phyloP scores from a whole-genome alignment of 2,329 filamentous ascomycete genomes.

The Pseudogymnoascus sp. region DNA sequence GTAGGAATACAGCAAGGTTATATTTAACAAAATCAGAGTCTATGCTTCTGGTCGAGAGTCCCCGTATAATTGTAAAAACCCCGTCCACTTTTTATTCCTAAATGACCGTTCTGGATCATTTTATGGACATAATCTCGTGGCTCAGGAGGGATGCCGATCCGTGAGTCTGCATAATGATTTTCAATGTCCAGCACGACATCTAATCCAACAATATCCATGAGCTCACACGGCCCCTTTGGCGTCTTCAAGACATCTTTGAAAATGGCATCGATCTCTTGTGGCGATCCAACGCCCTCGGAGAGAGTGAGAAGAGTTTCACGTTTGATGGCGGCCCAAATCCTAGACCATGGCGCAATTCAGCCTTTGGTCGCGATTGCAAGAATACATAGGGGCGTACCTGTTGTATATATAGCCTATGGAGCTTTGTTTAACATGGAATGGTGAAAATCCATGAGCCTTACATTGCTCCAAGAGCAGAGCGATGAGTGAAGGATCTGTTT shows the following conservation, averaged over 20 bases:
- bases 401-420: constrained; percentile 35
- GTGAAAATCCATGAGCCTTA: constrained; percentile 29
- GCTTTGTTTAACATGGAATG: constrained; percentile 29
- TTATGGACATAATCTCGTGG: constrained; percentile 25
- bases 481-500: constrained; percentile 26
- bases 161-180: constrained; percentile 29
- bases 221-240: constrained; percentile 30
- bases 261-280: constrained; percentile 31
- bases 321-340: constrained; percentile 35
- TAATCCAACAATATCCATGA: constrained; percentile 32
- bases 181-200: constrained; percentile 32
- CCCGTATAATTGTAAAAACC: constrained; percentile 29
- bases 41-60: neutral
- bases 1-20: neutral
- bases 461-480: constrained; percentile 25
- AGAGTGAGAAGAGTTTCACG: constrained; percentile 30
- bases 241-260: constrained; percentile 32
- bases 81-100: constrained; percentile 28
- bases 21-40: neutral
- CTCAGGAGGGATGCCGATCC: constrained; percentile 23
- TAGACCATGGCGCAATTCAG: neutral
- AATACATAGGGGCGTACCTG: constrained; percentile 19
- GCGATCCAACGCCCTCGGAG: constrained; percentile 28
- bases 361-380: neutral
- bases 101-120: constrained; percentile 25